Percentiles rank a stretch among this genome's conserved stretches.
Conservation (phyloP, 2,329 filamentous ascomycete species). For the Aspergillus piperis region DNA sequence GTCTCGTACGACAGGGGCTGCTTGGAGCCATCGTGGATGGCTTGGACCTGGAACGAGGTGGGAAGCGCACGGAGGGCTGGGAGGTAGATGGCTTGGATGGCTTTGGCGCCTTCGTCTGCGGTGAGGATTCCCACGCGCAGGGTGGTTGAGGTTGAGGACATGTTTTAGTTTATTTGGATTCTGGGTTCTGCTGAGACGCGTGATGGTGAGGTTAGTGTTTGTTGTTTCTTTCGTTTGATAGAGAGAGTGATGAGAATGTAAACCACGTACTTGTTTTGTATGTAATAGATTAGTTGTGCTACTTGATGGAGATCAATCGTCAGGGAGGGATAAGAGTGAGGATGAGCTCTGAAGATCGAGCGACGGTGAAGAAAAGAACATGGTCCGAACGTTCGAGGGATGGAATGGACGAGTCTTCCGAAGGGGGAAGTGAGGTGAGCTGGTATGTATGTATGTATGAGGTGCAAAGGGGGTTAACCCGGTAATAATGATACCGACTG, state of each 20-base stretch:
- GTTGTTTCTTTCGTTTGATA: neutral
- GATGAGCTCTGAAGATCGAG: neutral
- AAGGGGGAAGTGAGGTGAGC: neutral
- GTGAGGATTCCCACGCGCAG: constrained; percentile 41
- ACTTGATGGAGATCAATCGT: neutral
- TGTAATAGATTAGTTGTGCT: neutral
- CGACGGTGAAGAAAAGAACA: neutral
- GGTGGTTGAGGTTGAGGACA: constrained; percentile 23
- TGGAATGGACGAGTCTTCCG: neutral
- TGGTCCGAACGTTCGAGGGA: neutral
- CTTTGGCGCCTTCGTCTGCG: constrained; percentile 37
- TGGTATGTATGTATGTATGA: neutral
- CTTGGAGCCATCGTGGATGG: constrained; percentile 55
- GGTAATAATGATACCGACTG: neutral
- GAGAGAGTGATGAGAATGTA: neutral
- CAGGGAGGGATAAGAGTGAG: neutral
- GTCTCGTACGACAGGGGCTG: neutral
- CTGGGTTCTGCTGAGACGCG: neutral
- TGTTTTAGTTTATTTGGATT: neutral
- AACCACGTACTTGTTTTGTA: neutral
- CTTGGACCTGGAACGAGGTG: constrained; percentile 47
- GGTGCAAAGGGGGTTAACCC: neutral
- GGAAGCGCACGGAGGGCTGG: constrained; percentile 50
- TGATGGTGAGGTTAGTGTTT: neutral
- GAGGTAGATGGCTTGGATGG: constrained; percentile 57